Evolutionary conservation across 2,329 filamentous ascomycete genomes (phyloP).

Genomic region (Colletotrichum sp.): DNA sequence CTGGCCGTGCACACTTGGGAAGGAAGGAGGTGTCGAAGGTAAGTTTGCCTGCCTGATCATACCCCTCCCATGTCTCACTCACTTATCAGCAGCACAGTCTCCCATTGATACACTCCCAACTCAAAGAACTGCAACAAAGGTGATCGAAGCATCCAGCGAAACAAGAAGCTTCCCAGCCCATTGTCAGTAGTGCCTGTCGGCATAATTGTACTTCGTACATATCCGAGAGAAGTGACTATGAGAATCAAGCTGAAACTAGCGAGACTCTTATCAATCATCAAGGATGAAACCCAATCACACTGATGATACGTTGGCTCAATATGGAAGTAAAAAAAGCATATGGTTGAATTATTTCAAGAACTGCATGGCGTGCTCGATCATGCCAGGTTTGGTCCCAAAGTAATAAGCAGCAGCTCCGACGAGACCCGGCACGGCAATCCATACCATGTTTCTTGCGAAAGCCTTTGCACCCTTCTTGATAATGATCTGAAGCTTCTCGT

Average conservation of each 20-base stretch:
- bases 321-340: not conserved
- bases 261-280: too few relatives aligned
- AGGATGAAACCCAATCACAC: too few relatives aligned
- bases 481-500: not conserved
- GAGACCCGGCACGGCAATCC: not conserved
- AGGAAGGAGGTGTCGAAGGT: not conserved
- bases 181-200: not conserved
- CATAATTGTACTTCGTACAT: not conserved
- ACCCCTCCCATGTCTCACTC: not conserved
- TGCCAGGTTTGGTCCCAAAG: not conserved
- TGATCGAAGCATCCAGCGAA: not conserved
- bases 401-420: not conserved
- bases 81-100: not conserved
- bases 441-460: not conserved
- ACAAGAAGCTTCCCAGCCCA: not conserved
- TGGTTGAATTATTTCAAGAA: not conserved
- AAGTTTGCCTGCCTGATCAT: not conserved
- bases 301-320: too few relatives aligned
- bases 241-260: too few relatives aligned
- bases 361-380: not conserved
- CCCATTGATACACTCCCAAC: accelerated
- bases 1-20: accelerated
- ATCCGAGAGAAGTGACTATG: too few relatives aligned
- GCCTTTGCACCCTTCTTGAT: not conserved
- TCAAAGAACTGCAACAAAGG: not conserved